Conservation (phyloP, 2,329 filamentous ascomycete species). For the Diaporthe vexans region DNA sequence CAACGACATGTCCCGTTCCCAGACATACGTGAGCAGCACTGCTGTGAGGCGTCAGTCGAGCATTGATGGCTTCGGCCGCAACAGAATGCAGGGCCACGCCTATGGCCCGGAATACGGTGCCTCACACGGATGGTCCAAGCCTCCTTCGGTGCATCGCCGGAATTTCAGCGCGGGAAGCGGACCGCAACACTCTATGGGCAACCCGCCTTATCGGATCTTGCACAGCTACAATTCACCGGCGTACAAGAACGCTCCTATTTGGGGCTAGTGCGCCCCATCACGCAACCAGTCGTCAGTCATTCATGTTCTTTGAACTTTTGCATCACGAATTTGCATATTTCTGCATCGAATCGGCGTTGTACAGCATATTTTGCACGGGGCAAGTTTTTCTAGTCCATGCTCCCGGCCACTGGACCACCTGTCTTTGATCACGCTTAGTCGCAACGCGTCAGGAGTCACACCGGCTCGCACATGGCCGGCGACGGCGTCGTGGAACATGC, state of each 20-base stretch:
- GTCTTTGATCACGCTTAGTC: not conserved
- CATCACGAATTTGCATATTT: constrained; percentile 23
- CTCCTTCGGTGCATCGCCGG: constrained; percentile 53
- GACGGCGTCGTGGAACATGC: not conserved
- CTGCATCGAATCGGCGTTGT: constrained; percentile 34
- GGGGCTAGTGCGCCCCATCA: constrained; percentile 56
- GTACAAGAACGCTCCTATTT: constrained; percentile 68
- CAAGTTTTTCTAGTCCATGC: not conserved
- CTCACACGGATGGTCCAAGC: constrained; percentile 39
- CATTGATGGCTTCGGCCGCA: constrained; percentile 26
- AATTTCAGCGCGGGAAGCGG: constrained; percentile 53
- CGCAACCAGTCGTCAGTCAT: not conserved
- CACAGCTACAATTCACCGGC: constrained; percentile 73
- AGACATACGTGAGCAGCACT: constrained; percentile 41
- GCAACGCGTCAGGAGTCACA: not conserved
- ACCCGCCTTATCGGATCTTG: constrained; percentile 64
- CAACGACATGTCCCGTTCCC: constrained; percentile 38
- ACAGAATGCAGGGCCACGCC: constrained; percentile 18
- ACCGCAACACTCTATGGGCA: constrained; percentile 43
- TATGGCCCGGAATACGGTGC: constrained; percentile 10
- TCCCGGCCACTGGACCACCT: not conserved
- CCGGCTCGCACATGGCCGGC: not conserved
- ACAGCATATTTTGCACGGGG: constrained; percentile 17
- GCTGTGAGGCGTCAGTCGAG: constrained; percentile 33
- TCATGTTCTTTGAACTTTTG: not conserved